A percentile compares a stretch with the other conserved stretches of the same genome.
phyloP scores from a whole-genome alignment of 495 filamentous ascomycete species.

The Chaetomium tenue region DNA sequence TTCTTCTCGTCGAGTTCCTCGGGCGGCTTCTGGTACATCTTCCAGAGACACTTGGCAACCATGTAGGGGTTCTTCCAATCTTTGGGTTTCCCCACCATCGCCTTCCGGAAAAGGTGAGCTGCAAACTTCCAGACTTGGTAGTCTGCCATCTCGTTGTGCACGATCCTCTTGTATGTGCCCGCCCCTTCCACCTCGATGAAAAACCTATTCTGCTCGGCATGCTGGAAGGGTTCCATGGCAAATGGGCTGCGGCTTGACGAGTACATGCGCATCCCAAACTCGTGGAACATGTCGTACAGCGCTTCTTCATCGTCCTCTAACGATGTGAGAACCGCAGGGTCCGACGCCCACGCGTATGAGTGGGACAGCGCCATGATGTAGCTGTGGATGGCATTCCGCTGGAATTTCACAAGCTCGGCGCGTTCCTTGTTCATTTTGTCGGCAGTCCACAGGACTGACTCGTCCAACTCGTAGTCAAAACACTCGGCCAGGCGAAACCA shows the following conservation, averaged over 20 bases:
- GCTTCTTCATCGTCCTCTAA: conserved; percentile 61
- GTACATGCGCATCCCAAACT: conserved; percentile 89
- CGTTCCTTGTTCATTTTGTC: conserved; percentile 91
- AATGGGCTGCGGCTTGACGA: conserved; percentile 88
- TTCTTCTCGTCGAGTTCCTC: conserved; percentile 52
- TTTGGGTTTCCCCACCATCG: conserved; percentile 69
- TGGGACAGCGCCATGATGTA: conserved; percentile 84
- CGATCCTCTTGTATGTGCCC: conserved; percentile 69
- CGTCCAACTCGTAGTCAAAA: conserved; percentile 88
- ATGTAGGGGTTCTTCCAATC: conserved; percentile 91
- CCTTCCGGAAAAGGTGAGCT: conserved; percentile 70
- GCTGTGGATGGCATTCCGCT: conserved; percentile 85
- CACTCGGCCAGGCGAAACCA: conserved; percentile 94
- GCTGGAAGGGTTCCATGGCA: conserved; percentile 77
- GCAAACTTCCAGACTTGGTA: conserved; percentile 89
- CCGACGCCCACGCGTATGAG: conserved; percentile 61
- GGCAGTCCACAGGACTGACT: conserved; percentile 88
- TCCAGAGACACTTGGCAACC: conserved; percentile 93
- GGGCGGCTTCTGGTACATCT: conserved; percentile 70
- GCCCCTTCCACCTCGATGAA: conserved; percentile 64
- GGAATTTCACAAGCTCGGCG: conserved; percentile 67
- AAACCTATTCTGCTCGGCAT: conserved; percentile 71
- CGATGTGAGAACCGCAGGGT: conserved; percentile 40
- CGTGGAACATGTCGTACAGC: conserved; percentile 78
- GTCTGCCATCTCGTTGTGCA: conserved; percentile 68